phyloP scores from a whole-genome alignment of 371 early-diverging fungal species.

The Mortierella sp. region DNA sequence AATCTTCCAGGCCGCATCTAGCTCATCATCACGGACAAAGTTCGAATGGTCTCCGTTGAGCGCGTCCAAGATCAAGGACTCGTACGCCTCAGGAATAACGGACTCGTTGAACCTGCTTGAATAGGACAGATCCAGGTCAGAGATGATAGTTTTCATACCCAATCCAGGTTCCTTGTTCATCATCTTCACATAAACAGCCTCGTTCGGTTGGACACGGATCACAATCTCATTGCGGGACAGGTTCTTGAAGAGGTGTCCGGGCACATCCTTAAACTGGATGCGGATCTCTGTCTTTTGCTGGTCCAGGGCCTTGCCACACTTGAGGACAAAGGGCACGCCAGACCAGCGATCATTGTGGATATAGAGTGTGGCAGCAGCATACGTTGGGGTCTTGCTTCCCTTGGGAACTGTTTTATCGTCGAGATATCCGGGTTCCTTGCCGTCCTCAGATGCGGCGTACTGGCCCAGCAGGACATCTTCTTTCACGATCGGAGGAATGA shows the following conservation, averaged over 20 bases:
- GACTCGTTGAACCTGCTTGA: constrained; percentile 83
- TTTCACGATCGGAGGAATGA: constrained; percentile 79
- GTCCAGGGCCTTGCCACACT: constrained; percentile 96
- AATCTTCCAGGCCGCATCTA: constrained; percentile 96
- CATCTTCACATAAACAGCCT: constrained; percentile 97
- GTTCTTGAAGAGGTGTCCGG: constrained; percentile 77
- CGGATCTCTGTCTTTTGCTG: constrained; percentile 94
- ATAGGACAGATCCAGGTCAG: constrained; percentile 95
- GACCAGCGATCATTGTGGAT: constrained; percentile 97
- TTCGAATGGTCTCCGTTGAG: constrained; percentile 93
- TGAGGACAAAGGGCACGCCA: constrained; percentile 96
- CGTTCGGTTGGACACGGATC: constrained; percentile 94
- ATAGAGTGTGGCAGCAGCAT: constrained; percentile 86
- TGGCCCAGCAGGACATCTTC: constrained; percentile 92
- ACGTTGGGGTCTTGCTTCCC: constrained; percentile 91
- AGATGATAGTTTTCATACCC: constrained; percentile 73
- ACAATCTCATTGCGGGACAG: constrained; percentile 95
- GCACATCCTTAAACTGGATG: constrained; percentile 93
- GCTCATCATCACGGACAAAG: constrained; percentile 97
- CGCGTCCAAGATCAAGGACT: constrained; percentile 91
- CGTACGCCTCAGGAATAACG: constrained; percentile 97
- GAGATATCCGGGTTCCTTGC: constrained; percentile 86
- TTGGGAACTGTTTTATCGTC: constrained; percentile 90
- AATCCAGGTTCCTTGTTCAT: constrained; percentile 94
- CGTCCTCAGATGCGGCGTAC: constrained; percentile 79